Conservation (phyloP, 306 rosid genomes). For the Pueraria montana region DNA sequence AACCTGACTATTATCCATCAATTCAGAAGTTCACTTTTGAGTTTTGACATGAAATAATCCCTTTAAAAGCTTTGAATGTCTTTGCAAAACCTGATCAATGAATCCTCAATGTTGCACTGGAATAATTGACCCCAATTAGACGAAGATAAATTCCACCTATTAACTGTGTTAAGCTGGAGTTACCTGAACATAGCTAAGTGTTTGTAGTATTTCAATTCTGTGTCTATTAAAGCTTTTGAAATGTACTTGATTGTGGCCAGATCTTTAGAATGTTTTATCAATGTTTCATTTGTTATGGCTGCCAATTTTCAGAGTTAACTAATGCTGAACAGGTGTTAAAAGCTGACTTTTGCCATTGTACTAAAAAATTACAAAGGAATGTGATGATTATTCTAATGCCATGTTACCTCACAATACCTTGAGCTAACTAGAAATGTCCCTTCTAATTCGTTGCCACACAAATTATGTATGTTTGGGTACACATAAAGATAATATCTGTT, state of each 20-base stretch:
- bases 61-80: constrained; percentile 5
- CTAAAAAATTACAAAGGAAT: background rate
- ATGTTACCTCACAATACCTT: background rate
- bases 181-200: background rate
- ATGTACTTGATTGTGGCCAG: constrained; percentile 1
- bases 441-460: background rate
- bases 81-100: background rate
- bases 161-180: constrained; percentile 3
- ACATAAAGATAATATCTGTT: background rate
- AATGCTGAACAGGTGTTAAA: background rate
- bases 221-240: constrained; percentile 11
- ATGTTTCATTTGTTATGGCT: background rate
- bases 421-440: background rate
- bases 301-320: background rate
- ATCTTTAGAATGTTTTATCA: background rate
- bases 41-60: constrained; percentile 1
- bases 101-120: background rate
- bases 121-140: background rate
- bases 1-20: too few species aligned
- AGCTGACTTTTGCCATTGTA: background rate
- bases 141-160: background rate
- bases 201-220: background rate
- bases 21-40: too few species aligned
- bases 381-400: background rate
- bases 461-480: constrained; percentile 6